Base-by-base conservation (phyloP, 371 early-diverging fungal genomes). In the Choanephora cucurbitarum region DNA sequence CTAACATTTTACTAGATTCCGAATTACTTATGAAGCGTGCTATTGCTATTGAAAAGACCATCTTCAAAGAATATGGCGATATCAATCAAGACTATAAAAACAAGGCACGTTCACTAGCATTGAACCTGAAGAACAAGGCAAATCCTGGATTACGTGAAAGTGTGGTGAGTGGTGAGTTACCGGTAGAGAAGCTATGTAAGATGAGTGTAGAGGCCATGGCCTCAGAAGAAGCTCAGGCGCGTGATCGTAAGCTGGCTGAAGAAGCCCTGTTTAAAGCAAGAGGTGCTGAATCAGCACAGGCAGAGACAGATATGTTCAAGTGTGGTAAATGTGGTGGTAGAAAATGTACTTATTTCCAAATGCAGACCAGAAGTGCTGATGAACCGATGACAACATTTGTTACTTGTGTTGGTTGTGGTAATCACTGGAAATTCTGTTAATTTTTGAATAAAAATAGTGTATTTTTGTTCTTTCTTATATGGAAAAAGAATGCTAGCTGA, bases 341-440 rank as follows among this genome's bases (percentile, higher is more conserved):
- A 48, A 93, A 88, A 65, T 89, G 91, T 58, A 89, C 90, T 9
- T 99, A 97, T 75, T 96, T 88, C 80, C 99, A 99, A 82, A 99
- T 98, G 55, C 79, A 78, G 62, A 78, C 79, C 24, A 83, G 99
- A 42, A 92, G 92, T 66, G 99, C 99, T 19, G 99, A 99, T 87
- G 99, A 97, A 79, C 98, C 98, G 10, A 97, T 96, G 96, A 94
- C 95, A 4, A 94, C 95, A 0, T 95, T 95, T 77, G 94, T 93
- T 43, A 94, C 92, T 7, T 96, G 96, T 66, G 77, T 83, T 32
- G 68, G 64, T 33, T 96, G 96, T 72, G 81, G 84, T 33, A 88
- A 95, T 66, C 85, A 82, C 40, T 95, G 96, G 96, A 96, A 93
- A 75, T 65, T 65, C 8, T 65, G 66, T 45, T 65, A 60, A 48